Conservation (phyloP, 805 yeast species). For the Candida vaughaniae region DNA sequence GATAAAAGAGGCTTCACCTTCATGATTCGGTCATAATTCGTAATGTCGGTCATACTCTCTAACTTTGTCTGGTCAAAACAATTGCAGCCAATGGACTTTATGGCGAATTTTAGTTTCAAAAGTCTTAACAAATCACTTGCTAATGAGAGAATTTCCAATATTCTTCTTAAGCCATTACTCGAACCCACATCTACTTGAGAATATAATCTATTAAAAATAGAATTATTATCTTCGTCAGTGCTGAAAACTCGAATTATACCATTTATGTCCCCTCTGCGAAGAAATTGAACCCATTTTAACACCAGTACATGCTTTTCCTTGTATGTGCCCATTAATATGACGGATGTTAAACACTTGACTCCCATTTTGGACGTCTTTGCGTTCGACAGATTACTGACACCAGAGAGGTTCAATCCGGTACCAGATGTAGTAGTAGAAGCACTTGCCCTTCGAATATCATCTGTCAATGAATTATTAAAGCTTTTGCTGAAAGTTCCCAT, state of each 20-base stretch:
- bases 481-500: constrained; percentile 14
- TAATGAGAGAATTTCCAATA: constrained; percentile 6
- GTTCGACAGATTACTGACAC: background rate
- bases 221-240: constrained; percentile 1
- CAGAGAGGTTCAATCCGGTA: constrained; percentile 1
- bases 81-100: constrained; percentile 7
- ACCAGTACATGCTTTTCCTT: constrained; percentile 23
- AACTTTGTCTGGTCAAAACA: background rate
- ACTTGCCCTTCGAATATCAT: constrained; percentile 1
- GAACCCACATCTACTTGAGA: background rate
- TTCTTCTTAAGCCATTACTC: constrained; percentile 5
- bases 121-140: constrained; percentile 6
- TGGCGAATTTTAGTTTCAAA: constrained; percentile 10
- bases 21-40: background rate
- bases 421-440: constrained; percentile 5
- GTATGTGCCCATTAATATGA: constrained; percentile 27
- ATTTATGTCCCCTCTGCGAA: constrained; percentile 2
- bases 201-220: constrained; percentile 4
- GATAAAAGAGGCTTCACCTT: too few species aligned
- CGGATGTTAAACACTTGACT: constrained; percentile 15
- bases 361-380: background rate
- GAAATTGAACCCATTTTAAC: constrained; percentile 2
- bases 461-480: constrained; percentile 10
- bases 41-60: background rate
- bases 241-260: background rate